Conservation (phyloP, 176 grass and related monocot species). For the Juncus inflexus region DNA sequence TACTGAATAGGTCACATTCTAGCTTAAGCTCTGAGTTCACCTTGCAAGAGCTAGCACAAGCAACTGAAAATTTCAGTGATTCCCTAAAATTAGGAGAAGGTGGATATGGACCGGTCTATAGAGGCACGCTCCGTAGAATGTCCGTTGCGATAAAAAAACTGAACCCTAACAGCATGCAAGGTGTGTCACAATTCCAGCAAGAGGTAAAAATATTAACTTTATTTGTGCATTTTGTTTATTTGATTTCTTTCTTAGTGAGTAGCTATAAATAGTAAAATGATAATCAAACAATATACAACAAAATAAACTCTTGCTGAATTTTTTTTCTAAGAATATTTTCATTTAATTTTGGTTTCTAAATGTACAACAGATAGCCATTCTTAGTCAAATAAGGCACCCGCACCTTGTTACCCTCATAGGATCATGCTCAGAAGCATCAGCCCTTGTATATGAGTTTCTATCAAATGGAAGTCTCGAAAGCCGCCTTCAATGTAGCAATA, state of each 20-base stretch:
- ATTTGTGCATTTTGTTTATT: background rate
- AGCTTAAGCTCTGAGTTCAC: constrained; percentile 23
- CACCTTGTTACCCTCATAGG: constrained; percentile 50
- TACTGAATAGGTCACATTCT: constrained; percentile 3
- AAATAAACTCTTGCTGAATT: background rate
- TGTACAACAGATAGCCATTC: constrained; percentile 30
- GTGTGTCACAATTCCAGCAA: constrained; percentile 34
- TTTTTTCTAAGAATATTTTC: background rate
- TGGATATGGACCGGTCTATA: constrained; percentile 42
- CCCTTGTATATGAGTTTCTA: constrained; percentile 42
- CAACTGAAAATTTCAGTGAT: constrained; percentile 33
- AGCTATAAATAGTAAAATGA: background rate
- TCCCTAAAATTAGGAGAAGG: constrained; percentile 42
- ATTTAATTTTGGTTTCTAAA: background rate
- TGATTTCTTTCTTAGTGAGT: background rate
- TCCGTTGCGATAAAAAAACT: constrained; percentile 38
- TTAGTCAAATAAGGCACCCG: constrained; percentile 41
- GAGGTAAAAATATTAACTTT: constrained; percentile 28
- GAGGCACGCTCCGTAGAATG: constrained; percentile 28
- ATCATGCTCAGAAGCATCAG: constrained; percentile 28
- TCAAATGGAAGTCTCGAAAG: constrained; percentile 49
- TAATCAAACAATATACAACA: background rate
- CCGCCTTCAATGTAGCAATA: constrained; percentile 12
- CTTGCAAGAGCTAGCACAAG: constrained; percentile 26
- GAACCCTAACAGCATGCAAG: constrained; percentile 29